Base-by-base conservation (phyloP, 2,329 filamentous ascomycete species). In the Gnomoniopsis sp. region DNA sequence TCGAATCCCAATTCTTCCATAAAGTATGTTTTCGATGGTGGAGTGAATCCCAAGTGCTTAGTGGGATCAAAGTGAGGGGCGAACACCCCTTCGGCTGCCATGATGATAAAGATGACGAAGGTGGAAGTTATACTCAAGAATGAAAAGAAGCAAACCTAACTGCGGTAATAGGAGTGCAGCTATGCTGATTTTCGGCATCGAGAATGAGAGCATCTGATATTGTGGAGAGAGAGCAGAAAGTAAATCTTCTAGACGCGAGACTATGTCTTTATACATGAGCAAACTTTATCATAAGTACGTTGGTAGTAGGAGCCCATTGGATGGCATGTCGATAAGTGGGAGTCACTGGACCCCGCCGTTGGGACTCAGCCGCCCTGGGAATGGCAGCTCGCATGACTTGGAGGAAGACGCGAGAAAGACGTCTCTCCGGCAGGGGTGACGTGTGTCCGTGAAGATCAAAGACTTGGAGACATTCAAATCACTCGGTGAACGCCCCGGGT, bases 1-100 rank as follows among this genome's bases (percentile, higher is more conserved):
- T 76, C 67, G 44, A 82, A 81, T 2, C 82, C 84, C 53, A 88
- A 74, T 34, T 88, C 85, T 65, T 80, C 77, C 85, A 88, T 88
- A 19, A 76, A 82, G 64, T 83, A 72, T 48, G 83, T 72, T 62
- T 80, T 77, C 15, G 77, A 73, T 12, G 80, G 78, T 15, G 77
- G 68, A 54, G 78, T 73, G 69, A 79, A 86, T 23, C 71, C 71
- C 19, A 89, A 69, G 66, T 89, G 86, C 67, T 78, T 80, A 41
- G 71, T n/a, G 23, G 56, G 56, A 50, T 43, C 41, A 34, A 58
- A 56, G 53, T 56, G 47, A 7, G 53, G 48, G 23, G 53, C 23
- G 36, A 56, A 30, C 17, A 56, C 53, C 14, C 43, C 47, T 43
- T 34, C 53, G 23, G 53, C 53, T 15, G 53, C 53, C 53, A 56